Evolutionary conservation across 805 yeast species (phyloP), one percentile per base, ranked within the genome.

Genomic region (Yamadazyma takamatsuzukensis): DNA sequence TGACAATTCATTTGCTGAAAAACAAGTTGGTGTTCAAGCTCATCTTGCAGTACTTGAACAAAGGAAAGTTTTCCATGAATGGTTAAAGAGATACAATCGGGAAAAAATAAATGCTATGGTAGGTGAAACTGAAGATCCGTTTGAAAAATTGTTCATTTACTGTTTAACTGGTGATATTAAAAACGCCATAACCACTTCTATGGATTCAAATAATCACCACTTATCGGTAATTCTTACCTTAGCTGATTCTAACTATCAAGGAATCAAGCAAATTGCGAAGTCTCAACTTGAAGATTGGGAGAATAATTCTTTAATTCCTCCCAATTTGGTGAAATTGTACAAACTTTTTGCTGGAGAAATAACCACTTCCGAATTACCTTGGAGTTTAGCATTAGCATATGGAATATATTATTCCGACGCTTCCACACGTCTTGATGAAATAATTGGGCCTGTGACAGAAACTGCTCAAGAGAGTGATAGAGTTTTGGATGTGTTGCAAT

Each of bases 261-360:
- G 69, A 1, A 80, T 83, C 3, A 65, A 67, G 30, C 48, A 47
- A 0, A 63, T 76, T 32, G 89, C 96, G 0, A 42, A 50, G 5
- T 54, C 55, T 21, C 96, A 88, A 56, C 55, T 90, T 15, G 57
- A 62, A 2, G 74, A 72, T 23, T 89, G 97, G 97, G 61, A 64
- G 3, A 58, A 60, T 5, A 34, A 41, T 16, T 33, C 32, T 12
- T 17, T 34, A 3, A 34, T 45, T 28, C 88, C 94, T 1, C 35
- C 33, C 1, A 59, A 72, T 3, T 55, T 85, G 14, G 50, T 75
- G 11, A 76, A 78, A 43, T 67, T 86, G 1, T 83, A 80, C 54
- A 75, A 76, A 39, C 55, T 89, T 4, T 61, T 89, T 12, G 63
- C 83, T 2, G 84, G 85, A 9, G 59, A 68, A 6, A 48, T 60